Evolutionary conservation across 1,284 basidiomycete species (phyloP).

Genomic region (Rhodotorula sp.): DNA sequence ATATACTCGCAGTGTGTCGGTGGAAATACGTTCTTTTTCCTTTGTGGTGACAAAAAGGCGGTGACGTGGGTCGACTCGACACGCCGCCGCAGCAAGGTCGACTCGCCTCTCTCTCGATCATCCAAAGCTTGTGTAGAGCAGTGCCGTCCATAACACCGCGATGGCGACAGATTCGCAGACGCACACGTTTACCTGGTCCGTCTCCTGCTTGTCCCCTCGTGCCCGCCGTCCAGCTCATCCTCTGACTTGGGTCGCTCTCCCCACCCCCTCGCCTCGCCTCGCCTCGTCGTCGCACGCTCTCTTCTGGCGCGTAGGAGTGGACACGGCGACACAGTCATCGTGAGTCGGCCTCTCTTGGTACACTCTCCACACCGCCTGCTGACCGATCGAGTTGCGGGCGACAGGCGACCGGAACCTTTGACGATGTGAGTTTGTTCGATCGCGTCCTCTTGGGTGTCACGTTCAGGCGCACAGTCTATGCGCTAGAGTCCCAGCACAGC

Average conservation of each 20-base stretch:
- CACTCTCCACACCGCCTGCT: too few species aligned
- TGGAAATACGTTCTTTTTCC: too few species aligned
- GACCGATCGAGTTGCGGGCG: too few species aligned
- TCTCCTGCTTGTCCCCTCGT: background rate
- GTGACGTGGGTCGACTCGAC: background rate
- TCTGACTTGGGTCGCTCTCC: background rate
- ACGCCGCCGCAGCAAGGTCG: background rate
- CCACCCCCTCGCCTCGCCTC: too few species aligned
- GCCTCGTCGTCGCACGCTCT: background rate
- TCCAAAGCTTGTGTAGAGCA: too few species aligned
- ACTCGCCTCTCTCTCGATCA: too few species aligned
- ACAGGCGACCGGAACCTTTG: conserved; percentile 25
- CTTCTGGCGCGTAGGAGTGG: conserved; percentile 16
- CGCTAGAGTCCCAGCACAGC: too few species aligned
- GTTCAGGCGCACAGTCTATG: background rate
- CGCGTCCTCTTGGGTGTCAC: background rate
- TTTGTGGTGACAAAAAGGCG: too few species aligned
- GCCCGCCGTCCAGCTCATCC: background rate
- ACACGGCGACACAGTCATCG: conserved; percentile 21
- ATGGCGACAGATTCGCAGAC: conserved; percentile 14
- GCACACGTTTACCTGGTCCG: conserved; percentile 29
- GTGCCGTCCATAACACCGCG: background rate
- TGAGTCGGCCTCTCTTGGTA: background rate
- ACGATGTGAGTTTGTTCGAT: conserved; percentile 15
- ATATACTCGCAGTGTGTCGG: too few species aligned